Evolutionary conservation across 148 eudicot species (phyloP).

Genomic region (Fagopyrum homotropicum): DNA sequence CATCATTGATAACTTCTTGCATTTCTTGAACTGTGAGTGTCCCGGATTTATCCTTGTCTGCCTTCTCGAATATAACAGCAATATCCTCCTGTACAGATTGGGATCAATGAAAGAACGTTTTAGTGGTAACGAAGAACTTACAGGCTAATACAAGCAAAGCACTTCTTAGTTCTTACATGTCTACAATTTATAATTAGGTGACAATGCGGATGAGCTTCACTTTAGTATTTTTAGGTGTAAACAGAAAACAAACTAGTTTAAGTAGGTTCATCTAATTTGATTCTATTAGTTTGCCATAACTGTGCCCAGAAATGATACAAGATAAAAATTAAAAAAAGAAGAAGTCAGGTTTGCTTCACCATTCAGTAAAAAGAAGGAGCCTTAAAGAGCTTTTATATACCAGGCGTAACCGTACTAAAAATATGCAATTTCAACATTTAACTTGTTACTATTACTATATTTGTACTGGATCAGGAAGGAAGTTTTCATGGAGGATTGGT

Average conservation of each 20-base stretch:
- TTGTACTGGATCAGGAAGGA: neutral
- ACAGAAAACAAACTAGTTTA: neutral
- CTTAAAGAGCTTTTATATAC: no score
- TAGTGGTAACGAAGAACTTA: neutral
- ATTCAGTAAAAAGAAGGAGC: no score
- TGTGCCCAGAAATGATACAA: neutral
- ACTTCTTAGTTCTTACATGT: conserved; percentile 3
- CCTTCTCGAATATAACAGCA: conserved; percentile 67
- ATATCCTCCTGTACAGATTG: conserved; percentile 57
- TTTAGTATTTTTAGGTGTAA: neutral
- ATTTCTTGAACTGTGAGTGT: conserved; percentile 85
- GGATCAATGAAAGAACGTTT: neutral
- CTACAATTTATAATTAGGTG: neutral
- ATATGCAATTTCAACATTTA: neutral
- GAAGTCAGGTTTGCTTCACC: no score
- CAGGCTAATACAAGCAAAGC: neutral
- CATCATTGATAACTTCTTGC: conserved; percentile 72
- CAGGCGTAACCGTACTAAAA: no score
- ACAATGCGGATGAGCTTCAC: neutral
- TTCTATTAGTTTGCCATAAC: neutral
- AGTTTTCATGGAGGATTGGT: neutral
- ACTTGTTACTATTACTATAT: neutral
- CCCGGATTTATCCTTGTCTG: conserved; percentile 85
- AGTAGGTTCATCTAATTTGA: neutral
- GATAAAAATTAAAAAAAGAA: no score